A percentile compares a stretch with the other conserved stretches of the same genome.
phyloP scores from a whole-genome alignment of 805 yeast species.

The Ogataea trehaloabstinens region DNA sequence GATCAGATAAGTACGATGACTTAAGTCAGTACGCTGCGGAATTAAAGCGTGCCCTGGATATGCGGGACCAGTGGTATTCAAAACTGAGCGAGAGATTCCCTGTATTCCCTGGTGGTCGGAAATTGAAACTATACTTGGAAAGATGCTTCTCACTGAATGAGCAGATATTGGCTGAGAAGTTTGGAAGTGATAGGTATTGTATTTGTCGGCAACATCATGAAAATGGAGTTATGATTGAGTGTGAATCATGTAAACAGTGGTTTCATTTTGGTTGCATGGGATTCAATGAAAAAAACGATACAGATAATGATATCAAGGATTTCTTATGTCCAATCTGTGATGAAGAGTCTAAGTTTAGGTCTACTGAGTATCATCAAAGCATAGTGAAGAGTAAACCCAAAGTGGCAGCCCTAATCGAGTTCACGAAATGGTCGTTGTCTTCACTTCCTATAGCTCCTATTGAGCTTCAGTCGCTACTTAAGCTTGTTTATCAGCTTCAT shows the following conservation, averaged over 20 bases:
- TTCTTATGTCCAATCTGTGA: slow-evolving; percentile 60
- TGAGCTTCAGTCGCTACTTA: slow-evolving; percentile 13
- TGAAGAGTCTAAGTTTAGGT: slow-evolving; percentile 19
- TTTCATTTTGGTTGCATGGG: slow-evolving; percentile 62
- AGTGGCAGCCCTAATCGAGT: slow-evolving; percentile 11
- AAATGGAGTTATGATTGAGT: slow-evolving; percentile 62
- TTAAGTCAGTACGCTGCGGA: slow-evolving; percentile 6
- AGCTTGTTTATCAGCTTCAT: slow-evolving; percentile 11
- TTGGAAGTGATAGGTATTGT: slow-evolving; percentile 42
- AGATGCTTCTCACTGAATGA: slow-evolving; percentile 11
- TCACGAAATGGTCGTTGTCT: slow-evolving; percentile 13
- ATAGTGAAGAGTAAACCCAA: slow-evolving; percentile 11
- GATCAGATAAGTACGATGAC: slow-evolving; percentile 11
- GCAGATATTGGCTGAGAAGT: slow-evolving; percentile 17
- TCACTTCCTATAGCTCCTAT: slow-evolving; percentile 15
- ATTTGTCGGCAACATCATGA: slow-evolving; percentile 58
- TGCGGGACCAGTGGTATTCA: slow-evolving; percentile 16
- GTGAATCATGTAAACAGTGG: slow-evolving; percentile 73
- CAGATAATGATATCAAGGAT: slow-evolving; percentile 32
- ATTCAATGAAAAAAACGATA: slow-evolving; percentile 21
- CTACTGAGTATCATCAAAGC: slow-evolving; percentile 18
- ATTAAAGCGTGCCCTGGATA: slow-evolving; percentile 8
- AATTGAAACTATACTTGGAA: slow-evolving; percentile 12
- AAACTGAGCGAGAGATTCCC: slow-evolving; percentile 11
- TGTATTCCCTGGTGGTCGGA: slow-evolving; percentile 11